phyloP scores from a whole-genome alignment of 345 rosid genomes.

The Dimocarpus longan region DNA sequence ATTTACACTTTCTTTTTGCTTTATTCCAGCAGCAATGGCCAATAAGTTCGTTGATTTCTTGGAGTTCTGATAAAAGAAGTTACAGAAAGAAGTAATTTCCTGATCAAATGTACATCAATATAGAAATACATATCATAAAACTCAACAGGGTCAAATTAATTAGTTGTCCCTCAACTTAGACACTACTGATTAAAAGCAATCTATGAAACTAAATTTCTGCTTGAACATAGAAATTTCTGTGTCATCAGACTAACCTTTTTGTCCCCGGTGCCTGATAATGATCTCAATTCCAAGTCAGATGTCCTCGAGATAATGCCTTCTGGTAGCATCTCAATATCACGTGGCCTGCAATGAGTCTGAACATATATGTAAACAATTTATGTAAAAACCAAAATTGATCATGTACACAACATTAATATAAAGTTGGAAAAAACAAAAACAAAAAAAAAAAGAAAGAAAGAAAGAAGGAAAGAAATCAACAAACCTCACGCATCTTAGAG shows the following conservation, averaged over 20 bases:
- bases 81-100: background rate
- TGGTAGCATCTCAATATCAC: slow-evolving; percentile 59
- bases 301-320: slow-evolving; percentile 62
- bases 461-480: background rate
- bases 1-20: slow-evolving; percentile 69
- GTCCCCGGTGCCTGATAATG: slow-evolving; percentile 52
- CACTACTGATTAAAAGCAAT: background rate
- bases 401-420: background rate
- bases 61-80: slow-evolving; percentile 38
- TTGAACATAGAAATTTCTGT: background rate
- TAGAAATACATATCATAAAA: background rate
- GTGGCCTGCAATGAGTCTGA: slow-evolving; percentile 44
- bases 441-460: too few species aligned
- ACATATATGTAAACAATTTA: background rate
- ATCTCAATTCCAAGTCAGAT: slow-evolving; percentile 70
- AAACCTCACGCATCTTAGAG: slow-evolving; percentile 49
- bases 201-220: background rate
- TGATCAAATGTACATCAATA: background rate
- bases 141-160: background rate
- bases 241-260: slow-evolving; percentile 38
- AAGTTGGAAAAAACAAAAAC: background rate
- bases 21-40: slow-evolving; percentile 75
- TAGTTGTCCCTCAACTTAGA: background rate
- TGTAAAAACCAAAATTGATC: background rate
- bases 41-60: slow-evolving; percentile 51